Base-by-base conservation (phyloP, 2,329 filamentous ascomycete genomes). In the Colletotrichum tanaceti region DNA sequence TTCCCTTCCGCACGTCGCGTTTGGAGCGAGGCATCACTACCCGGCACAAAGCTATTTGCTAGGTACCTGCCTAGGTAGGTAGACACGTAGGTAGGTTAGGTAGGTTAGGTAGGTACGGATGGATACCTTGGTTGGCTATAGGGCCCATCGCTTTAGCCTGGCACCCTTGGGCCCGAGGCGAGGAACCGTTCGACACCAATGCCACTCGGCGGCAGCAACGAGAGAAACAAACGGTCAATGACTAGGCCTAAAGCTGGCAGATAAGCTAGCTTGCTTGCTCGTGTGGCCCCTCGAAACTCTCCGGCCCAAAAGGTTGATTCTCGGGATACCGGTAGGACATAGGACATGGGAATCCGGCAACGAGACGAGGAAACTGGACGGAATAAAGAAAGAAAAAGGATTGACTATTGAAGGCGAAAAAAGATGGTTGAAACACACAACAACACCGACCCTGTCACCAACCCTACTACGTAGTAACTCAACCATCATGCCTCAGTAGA, bases 1-100 rank as follows among this genome's bases (percentile, higher is more conserved):
- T 39, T 63, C 28, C 11, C 13, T 10, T 22, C 52, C n/a, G 20
- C 38, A 39, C 41, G 32, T 50, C 20, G 43, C 24, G 54, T 64
- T 59, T 59, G 22, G 62, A 28, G 43, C 5, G 44, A 35, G 57
- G 16, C 38, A 52, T 38, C 35, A 7, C 38, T 52, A 53, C 35
- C 22, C 24, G 7, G 38, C 13, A 11, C 13, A 10, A 16, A 32
- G 13, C 14, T 20, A 28, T 18, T n/a, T 9, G 18, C 20, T 20
- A 35, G 49, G 10, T 50, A 28, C 22, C 44, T 24, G n/a, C n/a
- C n/a, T n/a, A n/a, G n/a, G n/a, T n/a, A n/a, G n/a, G n/a, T n/a
- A n/a, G n/a, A n/a, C n/a, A n/a, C n/a, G n/a, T n/a, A n/a, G n/a
- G n/a, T n/a, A n/a, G 6, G 16, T 11, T 32, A 32, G 28, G 28